A percentile compares a stretch with the other conserved stretches of the same genome.
phyloP scores from a whole-genome alignment of 306 rosid genomes.

The Cucurbita argyrosperma region DNA sequence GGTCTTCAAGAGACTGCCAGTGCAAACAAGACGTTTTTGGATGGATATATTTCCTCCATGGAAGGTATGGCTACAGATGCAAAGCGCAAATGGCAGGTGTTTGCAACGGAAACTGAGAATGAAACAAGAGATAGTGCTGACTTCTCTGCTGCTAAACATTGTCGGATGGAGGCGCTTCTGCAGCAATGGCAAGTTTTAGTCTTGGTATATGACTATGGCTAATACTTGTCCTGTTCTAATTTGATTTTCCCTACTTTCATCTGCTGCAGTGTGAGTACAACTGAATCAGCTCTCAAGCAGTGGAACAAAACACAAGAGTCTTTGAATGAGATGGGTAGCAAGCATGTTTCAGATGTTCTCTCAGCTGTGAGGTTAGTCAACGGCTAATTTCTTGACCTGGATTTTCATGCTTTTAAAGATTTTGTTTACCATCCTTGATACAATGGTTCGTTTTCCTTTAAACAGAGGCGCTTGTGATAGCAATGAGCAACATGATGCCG shows the following conservation, averaged over 20 bases:
- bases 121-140: constrained; percentile 59
- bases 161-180: constrained; percentile 69
- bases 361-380: constrained; percentile 53
- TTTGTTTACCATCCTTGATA: neutral
- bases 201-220: neutral
- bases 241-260: neutral
- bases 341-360: constrained; percentile 39
- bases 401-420: neutral
- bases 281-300: constrained; percentile 46
- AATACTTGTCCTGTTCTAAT: neutral
- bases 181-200: constrained; percentile 44
- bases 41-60: constrained; percentile 54
- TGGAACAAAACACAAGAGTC: constrained; percentile 41
- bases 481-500: constrained; percentile 51
- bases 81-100: constrained; percentile 81
- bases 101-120: constrained; percentile 53
- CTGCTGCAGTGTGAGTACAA: constrained; percentile 30
- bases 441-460: neutral
- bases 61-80: constrained; percentile 52
- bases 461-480: constrained; percentile 46
- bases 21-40: constrained; percentile 57
- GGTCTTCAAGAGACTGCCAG: constrained; percentile 50
- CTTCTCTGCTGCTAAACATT: constrained; percentile 78
- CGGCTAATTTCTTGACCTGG: neutral
- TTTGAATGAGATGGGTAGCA: constrained; percentile 46